Percentiles rank a stretch among this genome's conserved stretches.
Conservation (phyloP, 2,329 filamentous ascomycete species). For the Aspergillus texensis region DNA sequence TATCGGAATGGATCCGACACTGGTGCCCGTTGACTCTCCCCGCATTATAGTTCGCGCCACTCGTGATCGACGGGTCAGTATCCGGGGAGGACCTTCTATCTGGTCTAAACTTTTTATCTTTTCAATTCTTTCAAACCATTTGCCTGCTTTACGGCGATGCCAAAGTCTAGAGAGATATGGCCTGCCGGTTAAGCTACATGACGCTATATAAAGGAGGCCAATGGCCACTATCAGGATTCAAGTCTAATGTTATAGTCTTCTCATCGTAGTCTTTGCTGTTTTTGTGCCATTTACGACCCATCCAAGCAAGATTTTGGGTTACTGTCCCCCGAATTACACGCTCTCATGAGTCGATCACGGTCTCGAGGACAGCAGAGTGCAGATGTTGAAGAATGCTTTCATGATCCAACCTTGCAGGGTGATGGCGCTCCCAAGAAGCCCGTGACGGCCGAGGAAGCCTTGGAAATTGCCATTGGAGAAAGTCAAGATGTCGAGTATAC, state of each 20-base stretch:
- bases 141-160: background rate
- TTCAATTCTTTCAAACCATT: background rate
- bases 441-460: slow-evolving; percentile 18
- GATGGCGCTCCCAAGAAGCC: slow-evolving; percentile 18
- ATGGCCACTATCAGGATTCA: background rate
- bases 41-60: background rate
- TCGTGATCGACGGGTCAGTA: slow-evolving; percentile 2
- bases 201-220: slow-evolving; percentile 10
- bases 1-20: background rate
- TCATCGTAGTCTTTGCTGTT: background rate
- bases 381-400: slow-evolving; percentile 17
- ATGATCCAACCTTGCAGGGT: slow-evolving; percentile 3
- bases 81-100: slow-evolving; percentile 7
- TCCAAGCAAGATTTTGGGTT: background rate
- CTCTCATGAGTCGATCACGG: slow-evolving; percentile 7
- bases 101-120: slow-evolving; percentile 2
- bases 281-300: background rate
- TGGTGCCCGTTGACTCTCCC: background rate
- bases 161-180: background rate
- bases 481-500: slow-evolving; percentile 21
- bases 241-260: background rate
- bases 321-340: background rate
- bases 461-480: slow-evolving; percentile 26
- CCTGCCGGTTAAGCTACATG: background rate
- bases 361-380: slow-evolving; percentile 6